A percentile compares a stretch with the other conserved stretches of the same genome.
Evolutionary conservation across 306 rosid species (phyloP).

Genomic region (Prunus davidiana): DNA sequence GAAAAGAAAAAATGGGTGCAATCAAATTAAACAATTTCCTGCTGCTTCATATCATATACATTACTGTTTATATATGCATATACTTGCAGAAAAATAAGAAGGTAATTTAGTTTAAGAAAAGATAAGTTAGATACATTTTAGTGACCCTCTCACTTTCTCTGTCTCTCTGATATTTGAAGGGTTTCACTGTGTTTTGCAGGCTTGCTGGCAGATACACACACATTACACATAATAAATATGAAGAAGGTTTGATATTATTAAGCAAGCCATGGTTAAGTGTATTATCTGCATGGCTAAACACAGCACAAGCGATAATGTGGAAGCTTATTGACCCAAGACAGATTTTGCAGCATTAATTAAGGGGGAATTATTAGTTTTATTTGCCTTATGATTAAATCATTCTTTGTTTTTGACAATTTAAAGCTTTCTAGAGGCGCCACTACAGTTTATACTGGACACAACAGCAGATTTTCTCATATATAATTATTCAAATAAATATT

Average conservation of each 20-base stretch:
- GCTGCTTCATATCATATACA: background rate
- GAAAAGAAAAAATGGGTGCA: background rate
- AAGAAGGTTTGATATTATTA: too few species aligned
- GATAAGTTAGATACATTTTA: background rate
- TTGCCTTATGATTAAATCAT: background rate
- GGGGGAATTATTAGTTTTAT: background rate
- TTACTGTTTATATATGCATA: too few species aligned
- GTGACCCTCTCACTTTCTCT: background rate
- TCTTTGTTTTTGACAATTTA: background rate
- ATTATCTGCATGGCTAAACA: conserved; percentile 8
- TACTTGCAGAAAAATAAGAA: too few species aligned
- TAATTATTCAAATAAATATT: background rate
- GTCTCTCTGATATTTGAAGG: background rate
- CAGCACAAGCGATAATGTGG: background rate
- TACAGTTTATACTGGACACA: too few species aligned
- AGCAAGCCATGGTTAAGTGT: too few species aligned
- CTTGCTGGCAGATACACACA: too few species aligned
- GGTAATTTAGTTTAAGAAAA: background rate
- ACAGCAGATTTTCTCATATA: background rate
- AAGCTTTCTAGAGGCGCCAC: too few species aligned
- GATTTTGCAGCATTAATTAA: background rate
- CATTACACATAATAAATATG: too few species aligned
- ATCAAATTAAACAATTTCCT: background rate
- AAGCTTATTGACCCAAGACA: conserved; percentile 2
- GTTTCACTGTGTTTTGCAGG: background rate